A percentile compares a stretch with the other conserved stretches of the same genome.
Evolutionary conservation across 2,329 filamentous ascomycete species (phyloP).

Genomic region (Lasiodiplodia hormozganensis): DNA sequence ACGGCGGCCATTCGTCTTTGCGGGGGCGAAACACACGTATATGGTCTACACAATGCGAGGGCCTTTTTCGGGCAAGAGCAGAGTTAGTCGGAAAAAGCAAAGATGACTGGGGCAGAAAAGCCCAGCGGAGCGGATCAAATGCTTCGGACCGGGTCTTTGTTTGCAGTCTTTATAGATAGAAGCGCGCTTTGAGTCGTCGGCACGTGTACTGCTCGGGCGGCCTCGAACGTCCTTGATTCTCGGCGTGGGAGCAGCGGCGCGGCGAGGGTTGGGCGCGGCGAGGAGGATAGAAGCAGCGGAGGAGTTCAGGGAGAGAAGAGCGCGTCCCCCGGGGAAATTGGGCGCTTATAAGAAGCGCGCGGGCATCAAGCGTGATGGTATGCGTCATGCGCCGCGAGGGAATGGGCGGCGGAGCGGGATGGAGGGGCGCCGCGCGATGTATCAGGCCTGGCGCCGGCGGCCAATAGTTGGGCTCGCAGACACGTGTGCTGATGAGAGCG

Average conservation of each 20-base stretch:
- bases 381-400: conserved; percentile 20
- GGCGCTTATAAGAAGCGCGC: conserved; percentile 14
- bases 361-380: conserved; percentile 11
- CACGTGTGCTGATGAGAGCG: conserved; percentile 18
- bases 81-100: conserved; percentile 8
- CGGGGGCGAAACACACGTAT: conserved; percentile 14
- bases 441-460: background rate
- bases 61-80: conserved; percentile 14
- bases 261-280: background rate
- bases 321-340: conserved; percentile 2
- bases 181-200: conserved; percentile 2
- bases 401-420: conserved; percentile 11
- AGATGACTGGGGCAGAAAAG: background rate
- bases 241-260: conserved; percentile 3
- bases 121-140: background rate
- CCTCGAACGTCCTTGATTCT: conserved; percentile 26
- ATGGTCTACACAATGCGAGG: conserved; percentile 5
- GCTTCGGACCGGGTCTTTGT: conserved; percentile 26
- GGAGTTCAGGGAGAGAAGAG: background rate
- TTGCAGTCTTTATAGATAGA: background rate
- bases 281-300: background rate
- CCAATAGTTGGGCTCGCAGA: conserved; percentile 14
- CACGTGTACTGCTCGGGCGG: conserved; percentile 17
- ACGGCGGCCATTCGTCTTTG: conserved; percentile 43
- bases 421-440: conserved; percentile 5